Percentiles rank a stretch among this genome's conserved stretches.
phyloP scores from a whole-genome alignment of 371 early-diverging fungal species.

The Fennellomyces sp. region DNA sequence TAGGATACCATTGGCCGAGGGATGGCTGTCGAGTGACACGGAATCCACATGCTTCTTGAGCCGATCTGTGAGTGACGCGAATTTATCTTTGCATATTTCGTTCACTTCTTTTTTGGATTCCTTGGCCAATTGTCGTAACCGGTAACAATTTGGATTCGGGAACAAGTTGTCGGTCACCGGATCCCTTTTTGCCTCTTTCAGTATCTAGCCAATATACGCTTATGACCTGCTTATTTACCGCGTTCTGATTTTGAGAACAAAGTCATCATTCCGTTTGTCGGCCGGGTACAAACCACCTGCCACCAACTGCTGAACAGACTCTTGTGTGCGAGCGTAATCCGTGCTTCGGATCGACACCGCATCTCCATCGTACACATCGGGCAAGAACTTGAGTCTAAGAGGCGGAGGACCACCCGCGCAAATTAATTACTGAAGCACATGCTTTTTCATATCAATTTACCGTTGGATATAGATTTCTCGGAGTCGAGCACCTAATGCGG shows the following conservation, averaged over 20 bases:
- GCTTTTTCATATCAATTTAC: conserved; percentile 28
- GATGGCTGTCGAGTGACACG: conserved; percentile 49
- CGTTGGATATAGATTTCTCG: conserved; percentile 68
- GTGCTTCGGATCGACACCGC: conserved; percentile 66
- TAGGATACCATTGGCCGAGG: conserved; percentile 52
- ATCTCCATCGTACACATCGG: conserved; percentile 40
- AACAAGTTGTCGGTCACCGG: conserved; percentile 46
- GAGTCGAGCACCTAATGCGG: conserved; percentile 57
- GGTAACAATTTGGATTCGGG: conserved; percentile 46
- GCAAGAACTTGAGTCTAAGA: conserved; percentile 46
- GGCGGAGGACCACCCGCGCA: no score
- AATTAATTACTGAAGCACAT: no score
- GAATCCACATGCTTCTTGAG: conserved; percentile 35
- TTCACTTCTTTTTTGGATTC: conserved; percentile 36
- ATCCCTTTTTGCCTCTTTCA: no score
- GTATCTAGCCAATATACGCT: not conserved
- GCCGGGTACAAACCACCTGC: conserved; percentile 68
- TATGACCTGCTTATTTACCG: conserved; percentile 27
- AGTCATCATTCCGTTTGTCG: conserved; percentile 26
- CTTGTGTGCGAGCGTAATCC: conserved; percentile 73
- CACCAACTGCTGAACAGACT: conserved; percentile 73
- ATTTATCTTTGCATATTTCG: conserved; percentile 30
- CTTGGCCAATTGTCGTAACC: conserved; percentile 37
- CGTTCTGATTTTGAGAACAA: conserved; percentile 36
- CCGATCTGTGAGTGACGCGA: conserved; percentile 24